Evolutionary conservation across 129 eudicot genomes (phyloP).

Genomic region (Chrysanthemum makinoi): DNA sequence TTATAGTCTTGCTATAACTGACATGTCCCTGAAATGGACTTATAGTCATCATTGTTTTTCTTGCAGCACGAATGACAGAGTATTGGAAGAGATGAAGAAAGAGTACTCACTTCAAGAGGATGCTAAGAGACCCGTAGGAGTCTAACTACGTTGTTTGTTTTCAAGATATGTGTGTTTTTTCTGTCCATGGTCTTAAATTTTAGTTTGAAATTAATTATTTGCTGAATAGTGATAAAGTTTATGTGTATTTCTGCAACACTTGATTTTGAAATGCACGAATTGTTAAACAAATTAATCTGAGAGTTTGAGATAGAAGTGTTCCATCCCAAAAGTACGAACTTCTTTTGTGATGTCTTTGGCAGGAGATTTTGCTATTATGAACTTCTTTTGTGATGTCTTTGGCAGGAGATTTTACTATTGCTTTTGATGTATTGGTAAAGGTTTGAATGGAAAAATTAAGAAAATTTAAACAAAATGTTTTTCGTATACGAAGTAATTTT

Average conservation of each 20-base stretch:
- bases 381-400: background rate
- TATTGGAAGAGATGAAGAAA: conserved; percentile 89
- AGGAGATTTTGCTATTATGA: background rate
- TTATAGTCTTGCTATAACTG: too few species aligned
- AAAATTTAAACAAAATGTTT: background rate
- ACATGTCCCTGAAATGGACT: background rate
- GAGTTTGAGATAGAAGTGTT: background rate
- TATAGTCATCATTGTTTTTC: background rate
- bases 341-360: background rate
- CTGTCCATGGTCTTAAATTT: background rate
- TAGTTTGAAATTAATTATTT: background rate
- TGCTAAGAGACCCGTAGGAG: conserved; percentile 44
- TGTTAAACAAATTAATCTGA: background rate
- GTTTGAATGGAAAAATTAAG: background rate
- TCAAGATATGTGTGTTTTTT: background rate
- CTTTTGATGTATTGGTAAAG: background rate
- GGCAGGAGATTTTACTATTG: background rate
- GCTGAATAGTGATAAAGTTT: background rate
- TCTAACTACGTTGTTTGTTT: conserved; percentile 23
- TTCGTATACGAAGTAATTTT: background rate
- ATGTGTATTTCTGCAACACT: background rate
- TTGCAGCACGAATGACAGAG: conserved; percentile 78
- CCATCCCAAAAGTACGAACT: background rate
- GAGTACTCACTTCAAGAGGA: conserved; percentile 69
- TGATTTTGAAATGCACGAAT: background rate